Evolutionary conservation across 1,139 yeast genomes (phyloP).

Genomic region (Zygosaccharomyces pseudobailii): DNA sequence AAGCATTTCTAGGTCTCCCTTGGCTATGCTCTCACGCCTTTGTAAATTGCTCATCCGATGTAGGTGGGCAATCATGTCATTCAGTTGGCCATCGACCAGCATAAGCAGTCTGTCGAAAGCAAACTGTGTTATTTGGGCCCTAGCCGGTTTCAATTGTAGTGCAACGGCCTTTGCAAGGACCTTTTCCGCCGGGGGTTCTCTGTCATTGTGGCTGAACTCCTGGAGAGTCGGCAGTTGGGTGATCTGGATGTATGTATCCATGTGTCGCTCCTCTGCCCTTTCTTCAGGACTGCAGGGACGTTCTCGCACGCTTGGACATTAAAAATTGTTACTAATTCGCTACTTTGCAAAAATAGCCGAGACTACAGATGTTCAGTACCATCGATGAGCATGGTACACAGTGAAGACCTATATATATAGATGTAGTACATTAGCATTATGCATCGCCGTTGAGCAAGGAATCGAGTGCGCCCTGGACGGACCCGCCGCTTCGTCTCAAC

Average conservation of each 20-base stretch:
- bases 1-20: conserved; percentile 52
- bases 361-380: neutral
- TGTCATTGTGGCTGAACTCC: conserved; percentile 14
- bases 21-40: conserved; percentile 56
- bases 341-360: neutral
- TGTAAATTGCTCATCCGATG: conserved; percentile 61
- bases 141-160: conserved; percentile 38
- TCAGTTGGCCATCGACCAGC: conserved; percentile 48
- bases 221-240: conserved; percentile 22
- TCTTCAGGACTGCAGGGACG: neutral
- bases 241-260: conserved; percentile 16
- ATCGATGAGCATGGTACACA: neutral
- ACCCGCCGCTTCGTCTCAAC: conserved; percentile 90
- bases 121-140: conserved; percentile 38
- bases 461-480: conserved; percentile 95
- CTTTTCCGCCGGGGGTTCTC: conserved; percentile 14
- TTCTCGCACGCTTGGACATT: neutral
- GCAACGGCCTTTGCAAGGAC: conserved; percentile 32
- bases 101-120: conserved; percentile 47
- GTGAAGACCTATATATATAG: neutral
- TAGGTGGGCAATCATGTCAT: conserved; percentile 43
- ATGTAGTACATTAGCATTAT: conserved; percentile 8
- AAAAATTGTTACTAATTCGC: neutral
- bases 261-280: neutral
- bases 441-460: conserved; percentile 60